Evolutionary conservation across 345 rosid genomes (phyloP).

Genomic region (Aquilaria sinensis): DNA sequence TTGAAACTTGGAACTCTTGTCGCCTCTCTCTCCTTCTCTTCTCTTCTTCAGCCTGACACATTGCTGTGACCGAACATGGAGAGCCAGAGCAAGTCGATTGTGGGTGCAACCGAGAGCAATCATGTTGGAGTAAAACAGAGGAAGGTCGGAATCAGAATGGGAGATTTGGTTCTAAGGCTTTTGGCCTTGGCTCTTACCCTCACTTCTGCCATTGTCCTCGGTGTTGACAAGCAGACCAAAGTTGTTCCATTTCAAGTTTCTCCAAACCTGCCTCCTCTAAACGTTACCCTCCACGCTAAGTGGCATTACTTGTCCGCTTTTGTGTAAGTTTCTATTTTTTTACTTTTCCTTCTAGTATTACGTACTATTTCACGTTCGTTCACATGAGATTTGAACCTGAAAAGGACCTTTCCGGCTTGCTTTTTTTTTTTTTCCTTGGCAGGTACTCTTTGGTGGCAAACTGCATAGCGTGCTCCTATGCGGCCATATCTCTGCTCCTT

Average conservation of each 20-base stretch:
- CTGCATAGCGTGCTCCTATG: conserved; percentile 51
- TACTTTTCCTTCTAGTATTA: not conserved
- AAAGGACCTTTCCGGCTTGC: too few relatives aligned
- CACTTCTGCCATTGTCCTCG: conserved; percentile 39
- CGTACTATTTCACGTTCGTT: not conserved
- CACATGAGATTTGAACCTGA: not conserved
- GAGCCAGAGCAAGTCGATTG: conserved; percentile 7
- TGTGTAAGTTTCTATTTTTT: conserved; percentile 32
- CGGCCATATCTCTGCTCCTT: conserved; percentile 34
- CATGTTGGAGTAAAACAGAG: not conserved
- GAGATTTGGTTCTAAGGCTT: conserved; percentile 33
- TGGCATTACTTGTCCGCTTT: conserved; percentile 57
- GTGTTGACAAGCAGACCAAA: conserved; percentile 43
- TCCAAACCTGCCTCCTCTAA: conserved; percentile 40
- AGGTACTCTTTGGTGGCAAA: conserved; percentile 55
- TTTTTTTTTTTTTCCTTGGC: not conserved
- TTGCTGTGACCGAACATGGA: not conserved
- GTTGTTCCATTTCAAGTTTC: conserved; percentile 32
- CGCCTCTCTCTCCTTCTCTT: too few relatives aligned
- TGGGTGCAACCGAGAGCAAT: conserved; percentile 20
- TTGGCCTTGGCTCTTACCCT: conserved; percentile 45
- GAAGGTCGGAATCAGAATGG: conserved; percentile 7
- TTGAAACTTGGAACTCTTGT: too few relatives aligned
- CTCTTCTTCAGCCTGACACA: too few relatives aligned
- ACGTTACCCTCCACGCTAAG: conserved; percentile 45